Conservation (phyloP, 495 filamentous ascomycete genomes). For the Aspergillus heteromorphus region DNA sequence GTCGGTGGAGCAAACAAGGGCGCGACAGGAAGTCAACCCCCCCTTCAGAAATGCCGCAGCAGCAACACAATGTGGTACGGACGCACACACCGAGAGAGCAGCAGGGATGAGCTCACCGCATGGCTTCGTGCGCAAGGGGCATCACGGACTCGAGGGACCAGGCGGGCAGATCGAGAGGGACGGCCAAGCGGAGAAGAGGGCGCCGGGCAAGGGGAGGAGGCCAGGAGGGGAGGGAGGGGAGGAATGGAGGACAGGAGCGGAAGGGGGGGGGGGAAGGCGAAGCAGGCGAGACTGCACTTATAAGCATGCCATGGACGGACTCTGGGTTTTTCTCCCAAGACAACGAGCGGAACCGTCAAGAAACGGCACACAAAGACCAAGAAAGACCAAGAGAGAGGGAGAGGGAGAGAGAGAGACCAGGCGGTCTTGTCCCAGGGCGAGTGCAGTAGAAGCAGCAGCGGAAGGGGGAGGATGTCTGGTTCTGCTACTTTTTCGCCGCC, state of each 20-base stretch:
- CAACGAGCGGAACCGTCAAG: conserved; percentile 30
- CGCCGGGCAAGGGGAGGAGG: conserved; percentile 9
- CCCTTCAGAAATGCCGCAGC: conserved; percentile 18
- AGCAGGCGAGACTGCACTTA: too few relatives aligned
- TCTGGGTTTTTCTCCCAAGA: conserved; percentile 1
- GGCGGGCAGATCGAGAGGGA: conserved; percentile 1
- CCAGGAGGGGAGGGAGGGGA: conserved; percentile 7
- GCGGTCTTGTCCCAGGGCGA: conserved; percentile 13
- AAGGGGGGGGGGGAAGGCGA: conserved; percentile 11
- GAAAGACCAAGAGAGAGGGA: too few relatives aligned
- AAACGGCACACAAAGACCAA: conserved; percentile 24
- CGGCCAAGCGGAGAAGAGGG: conserved; percentile 3
- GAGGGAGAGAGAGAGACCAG: too few relatives aligned
- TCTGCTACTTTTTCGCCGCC: conserved; percentile 30
- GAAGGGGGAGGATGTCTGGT: conserved; percentile 19
- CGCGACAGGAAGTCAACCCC: conserved; percentile 7
- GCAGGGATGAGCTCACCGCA: conserved; percentile 35
- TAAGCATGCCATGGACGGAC: conserved; percentile 23
- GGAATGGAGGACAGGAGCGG: conserved; percentile 8
- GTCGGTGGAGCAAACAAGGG: conserved; percentile 19
- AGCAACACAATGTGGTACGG: conserved; percentile 31
- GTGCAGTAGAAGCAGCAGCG: conserved; percentile 20
- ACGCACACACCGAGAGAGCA: conserved; percentile 29
- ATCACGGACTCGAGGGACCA: conserved; percentile 2
- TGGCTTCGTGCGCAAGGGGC: conserved; percentile 26